Percentiles rank a stretch among this genome's conserved stretches.
Evolutionary conservation across 2,329 filamentous ascomycete genomes (phyloP).

Genomic region (Ascochyta pisi): DNA sequence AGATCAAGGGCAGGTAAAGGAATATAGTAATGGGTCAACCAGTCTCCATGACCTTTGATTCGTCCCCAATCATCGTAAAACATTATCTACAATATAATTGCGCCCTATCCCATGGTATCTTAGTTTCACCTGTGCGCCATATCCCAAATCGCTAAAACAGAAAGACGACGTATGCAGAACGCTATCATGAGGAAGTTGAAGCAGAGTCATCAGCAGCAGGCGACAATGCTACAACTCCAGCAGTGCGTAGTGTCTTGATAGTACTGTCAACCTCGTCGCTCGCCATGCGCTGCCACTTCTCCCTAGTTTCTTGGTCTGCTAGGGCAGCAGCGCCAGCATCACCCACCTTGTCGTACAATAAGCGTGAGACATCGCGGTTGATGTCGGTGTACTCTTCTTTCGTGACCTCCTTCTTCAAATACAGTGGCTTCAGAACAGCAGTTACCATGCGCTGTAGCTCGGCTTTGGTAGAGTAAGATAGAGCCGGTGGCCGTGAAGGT

Average conservation of each 20-base stretch:
- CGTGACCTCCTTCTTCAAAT: constrained; percentile 77
- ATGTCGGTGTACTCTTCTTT: constrained; percentile 92
- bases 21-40: too few relatives aligned
- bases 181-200: constrained; percentile 34
- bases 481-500: constrained; percentile 65
- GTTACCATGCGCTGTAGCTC: constrained; percentile 90
- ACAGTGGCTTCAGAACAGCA: constrained; percentile 80
- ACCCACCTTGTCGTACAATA: constrained; percentile 76
- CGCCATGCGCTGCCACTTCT: constrained; percentile 78
- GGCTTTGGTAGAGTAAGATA: constrained; percentile 84
- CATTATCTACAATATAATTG: constrained; percentile 7
- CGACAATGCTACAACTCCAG: constrained; percentile 23
- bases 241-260: constrained; percentile 53
- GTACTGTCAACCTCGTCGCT: constrained; percentile 79
- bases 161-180: neutral
- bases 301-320: constrained; percentile 67
- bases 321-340: constrained; percentile 59
- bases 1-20: too few relatives aligned
- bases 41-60: neutral
- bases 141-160: constrained; percentile 7
- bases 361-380: constrained; percentile 86
- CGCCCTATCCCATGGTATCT: constrained; percentile 18
- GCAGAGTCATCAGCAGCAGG: constrained; percentile 38
- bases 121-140: constrained; percentile 1
- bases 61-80: neutral